These are phyloP conservation scores for Ogataea siamensis DNA, from an alignment of 805 yeast genomes.

Conservation along the genomic window DNA sequence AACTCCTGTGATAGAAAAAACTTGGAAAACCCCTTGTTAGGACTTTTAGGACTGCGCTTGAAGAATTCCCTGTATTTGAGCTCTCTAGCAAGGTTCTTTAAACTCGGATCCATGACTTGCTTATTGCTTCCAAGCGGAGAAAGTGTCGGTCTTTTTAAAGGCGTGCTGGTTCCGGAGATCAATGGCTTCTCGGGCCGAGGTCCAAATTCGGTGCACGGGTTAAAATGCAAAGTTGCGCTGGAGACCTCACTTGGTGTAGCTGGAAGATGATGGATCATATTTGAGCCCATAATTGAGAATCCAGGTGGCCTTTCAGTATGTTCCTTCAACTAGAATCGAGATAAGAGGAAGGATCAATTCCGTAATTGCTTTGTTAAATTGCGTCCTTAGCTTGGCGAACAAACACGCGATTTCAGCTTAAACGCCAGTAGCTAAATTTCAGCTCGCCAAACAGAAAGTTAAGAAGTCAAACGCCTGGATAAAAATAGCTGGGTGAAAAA, in stretches of 20 bases:
- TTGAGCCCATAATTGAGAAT: constrained; percentile 4
- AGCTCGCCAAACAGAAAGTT: no score
- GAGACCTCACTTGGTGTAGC: constrained; percentile 1
- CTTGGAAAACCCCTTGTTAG: constrained; percentile 47
- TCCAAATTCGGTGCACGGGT: constrained; percentile 1
- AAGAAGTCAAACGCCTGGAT: background rate
- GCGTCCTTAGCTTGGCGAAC: no score
- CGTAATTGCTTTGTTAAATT: no score
- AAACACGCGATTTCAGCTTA: no score
- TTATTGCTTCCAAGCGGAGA: background rate
- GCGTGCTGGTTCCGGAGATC: constrained; percentile 6
- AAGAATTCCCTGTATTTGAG: constrained; percentile 57
- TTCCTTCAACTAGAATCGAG: no score
- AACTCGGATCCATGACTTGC: constrained; percentile 32
- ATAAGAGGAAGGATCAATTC: no score
- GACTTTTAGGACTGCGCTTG: constrained; percentile 42
- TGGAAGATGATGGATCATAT: background rate
- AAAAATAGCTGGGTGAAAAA: background rate
- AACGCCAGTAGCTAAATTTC: no score
- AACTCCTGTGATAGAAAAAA: constrained; percentile 68
- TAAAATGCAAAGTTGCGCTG: constrained; percentile 4
- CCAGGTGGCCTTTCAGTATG: no score
- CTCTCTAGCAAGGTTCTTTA: constrained; percentile 41
- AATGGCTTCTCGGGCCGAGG: constrained; percentile 8
- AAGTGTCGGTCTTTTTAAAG: background rate